Conservation (phyloP, 495 filamentous ascomycete genomes). For the Letharia lupina region DNA sequence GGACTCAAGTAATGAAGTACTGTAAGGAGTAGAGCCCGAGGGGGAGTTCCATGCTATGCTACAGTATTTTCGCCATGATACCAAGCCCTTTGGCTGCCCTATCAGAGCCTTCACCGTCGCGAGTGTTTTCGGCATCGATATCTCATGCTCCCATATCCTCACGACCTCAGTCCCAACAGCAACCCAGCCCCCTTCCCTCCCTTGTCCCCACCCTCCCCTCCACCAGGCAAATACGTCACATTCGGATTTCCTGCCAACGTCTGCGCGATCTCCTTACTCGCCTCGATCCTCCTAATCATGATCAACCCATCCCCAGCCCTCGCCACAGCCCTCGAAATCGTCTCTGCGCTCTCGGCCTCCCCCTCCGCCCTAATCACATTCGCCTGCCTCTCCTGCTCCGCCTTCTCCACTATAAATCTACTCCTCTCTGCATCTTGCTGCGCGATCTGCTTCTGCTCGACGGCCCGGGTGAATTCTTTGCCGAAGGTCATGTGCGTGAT, state of each 20-base stretch:
- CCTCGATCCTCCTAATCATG: conserved; percentile 93
- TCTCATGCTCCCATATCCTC: not conserved
- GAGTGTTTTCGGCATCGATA: not conserved
- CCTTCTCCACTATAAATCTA: conserved; percentile 96
- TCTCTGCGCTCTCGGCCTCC: conserved; percentile 92
- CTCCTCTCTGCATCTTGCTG: conserved; percentile 98
- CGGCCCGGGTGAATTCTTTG: conserved; percentile 95
- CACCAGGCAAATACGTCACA: conserved; percentile 86
- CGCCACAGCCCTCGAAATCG: conserved; percentile 82
- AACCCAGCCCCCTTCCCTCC: conserved; percentile 55
- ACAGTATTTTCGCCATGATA: conserved; percentile 9
- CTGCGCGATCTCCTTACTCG: conserved; percentile 90
- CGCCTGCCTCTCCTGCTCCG: conserved; percentile 97
- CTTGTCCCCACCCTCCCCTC: conserved; percentile 50
- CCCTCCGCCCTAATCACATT: conserved; percentile 97
- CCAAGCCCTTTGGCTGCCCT: not conserved
- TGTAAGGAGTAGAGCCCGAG: not conserved
- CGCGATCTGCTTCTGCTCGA: conserved; percentile 99
- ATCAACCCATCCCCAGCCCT: conserved; percentile 90
- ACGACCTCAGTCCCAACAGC: conserved; percentile 51
- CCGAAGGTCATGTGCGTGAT: conserved; percentile 99
- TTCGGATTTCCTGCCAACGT: conserved; percentile 86
- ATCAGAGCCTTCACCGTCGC: not conserved
- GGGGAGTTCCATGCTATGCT: conserved; percentile 18
- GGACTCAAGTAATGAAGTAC: not conserved